Evolutionary conservation across 2,329 filamentous ascomycete species (phyloP), one percentile per base, ranked within the genome.

Genomic region (Nakataea oryzae): DNA sequence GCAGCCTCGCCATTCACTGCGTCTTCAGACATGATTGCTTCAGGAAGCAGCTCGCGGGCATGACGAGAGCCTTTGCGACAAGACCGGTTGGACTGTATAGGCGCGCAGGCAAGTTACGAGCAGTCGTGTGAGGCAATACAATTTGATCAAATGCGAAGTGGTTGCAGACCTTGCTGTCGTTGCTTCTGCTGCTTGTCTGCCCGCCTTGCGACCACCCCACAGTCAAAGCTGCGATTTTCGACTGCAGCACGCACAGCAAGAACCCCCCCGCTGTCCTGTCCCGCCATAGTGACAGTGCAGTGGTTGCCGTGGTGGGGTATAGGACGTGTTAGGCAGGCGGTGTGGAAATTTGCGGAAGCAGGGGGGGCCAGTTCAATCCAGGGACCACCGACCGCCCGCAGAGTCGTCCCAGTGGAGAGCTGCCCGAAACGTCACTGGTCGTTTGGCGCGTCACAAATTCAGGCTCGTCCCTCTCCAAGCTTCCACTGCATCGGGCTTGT

Each of bases 21-120:
- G 70, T 73, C 74, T 76, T 81, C 78, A 76, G 78, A 78, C 80
- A 80, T 83, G 69, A 75, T 78, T 71, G 67, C 41, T 59, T 60
- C 21, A 50, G 21, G 21, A 50, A 50, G 21, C 41, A 24, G 41
- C 13, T n/a, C 62, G 63, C 58, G 62, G 54, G 65, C 66, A 67
- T 67, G 41, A 59, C 61, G 63, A 29, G 56, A 34, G 56, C 56
- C 17, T 24, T n/a, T n/a, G 56, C 21, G 41, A n/a, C 50, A 58
- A 29, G 41, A 24, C 47, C 60, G 56, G 59, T 54, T 56, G 50
- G 59, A 57, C 41, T 60, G 41, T 14, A 29, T 30, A 47, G 54
- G 59, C 59, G 34, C 34, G 34, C 12, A 41, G 34, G 34, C 34
- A 17, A 17, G 34, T 41, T 41, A 17, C 34, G 3, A n/a, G 21